Percentiles rank a stretch among this genome's conserved stretches.
Conservation (phyloP, 257 asterid species). For the Vinca minor region DNA sequence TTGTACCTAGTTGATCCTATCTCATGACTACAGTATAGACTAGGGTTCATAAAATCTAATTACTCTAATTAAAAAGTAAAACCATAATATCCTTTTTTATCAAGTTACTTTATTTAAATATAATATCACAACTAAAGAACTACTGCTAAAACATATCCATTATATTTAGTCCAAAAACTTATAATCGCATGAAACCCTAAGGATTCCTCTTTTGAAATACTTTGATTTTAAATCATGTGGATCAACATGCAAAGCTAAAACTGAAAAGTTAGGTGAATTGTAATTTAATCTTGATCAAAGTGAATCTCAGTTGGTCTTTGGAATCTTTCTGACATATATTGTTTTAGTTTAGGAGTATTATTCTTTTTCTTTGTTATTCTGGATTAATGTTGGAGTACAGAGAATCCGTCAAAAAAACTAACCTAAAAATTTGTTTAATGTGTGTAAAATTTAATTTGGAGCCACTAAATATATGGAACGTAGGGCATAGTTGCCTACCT, state of each 20-base stretch:
- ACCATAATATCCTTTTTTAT: not conserved
- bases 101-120: conserved; percentile 1
- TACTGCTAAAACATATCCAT: not conserved
- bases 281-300: conserved; percentile 2
- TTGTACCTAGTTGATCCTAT: conserved; percentile 4
- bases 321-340: no score
- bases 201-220: conserved; percentile 1
- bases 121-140: not conserved
- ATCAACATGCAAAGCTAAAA: not conserved
- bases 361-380: not conserved
- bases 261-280: conserved; percentile 5
- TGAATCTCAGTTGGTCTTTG: not conserved
- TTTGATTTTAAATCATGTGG: not conserved
- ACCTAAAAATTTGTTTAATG: no score
- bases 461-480: no score
- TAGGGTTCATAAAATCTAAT: conserved; percentile 5
- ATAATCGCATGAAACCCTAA: not conserved
- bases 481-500: not conserved
- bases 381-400: no score
- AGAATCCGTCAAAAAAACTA: no score
- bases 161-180: not conserved
- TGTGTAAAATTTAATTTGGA: no score
- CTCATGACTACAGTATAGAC: not conserved
- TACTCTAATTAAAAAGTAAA: not conserved
- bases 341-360: no score